Base-by-base conservation (phyloP, 139 green algal genomes). In the Chlorella sp. region DNA sequence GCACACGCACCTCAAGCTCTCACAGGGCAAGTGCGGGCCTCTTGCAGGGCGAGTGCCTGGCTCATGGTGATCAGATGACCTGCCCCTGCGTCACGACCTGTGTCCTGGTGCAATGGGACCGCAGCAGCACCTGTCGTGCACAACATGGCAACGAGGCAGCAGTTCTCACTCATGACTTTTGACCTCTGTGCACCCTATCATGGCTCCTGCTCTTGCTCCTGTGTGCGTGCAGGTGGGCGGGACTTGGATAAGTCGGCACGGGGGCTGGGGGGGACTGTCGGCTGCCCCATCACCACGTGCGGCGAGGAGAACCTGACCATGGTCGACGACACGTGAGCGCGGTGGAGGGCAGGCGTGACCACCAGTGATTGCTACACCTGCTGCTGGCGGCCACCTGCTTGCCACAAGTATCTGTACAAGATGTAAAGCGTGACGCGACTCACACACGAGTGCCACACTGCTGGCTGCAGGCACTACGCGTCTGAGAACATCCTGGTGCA, bases 401-500 rank as follows among this genome's bases (percentile, higher is more conserved):
- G 17, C 4, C 31, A 42, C 36, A 3, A 49, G 59, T 31, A 30
- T 64, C 23, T 31, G 23, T 64, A 22, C 5, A 30, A 32, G 26
- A 32, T 62, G 36, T 49, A 27, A 23, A 14, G 5, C 49, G 2
- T 50, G 27, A 24, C 29, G 62, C n/a, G 29, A 27, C 23, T 50
- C 5, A 3, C 70, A n/a, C n/a, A n/a, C n/a, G n/a, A n/a, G n/a
- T n/a, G n/a, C n/a, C n/a, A n/a, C n/a, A n/a, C n/a, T n/a, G n/a
- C 49, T 69, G 34, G 5, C 1, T 34, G 1, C 71, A 82, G 77
- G 49, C 60, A n/a, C 2, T 93, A 91, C 68, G 32, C 68, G 3
- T 65, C 30, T 3, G 88, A 93, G 23, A 88, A 76, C 68, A 90
- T 93, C 35, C 74, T 93, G 1, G 78, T 92, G 20, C 88, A 93